Evolutionary conservation across 176 grass and related monocot species (phyloP), one percentile per base, ranked within the genome.

Genomic region (Cocos nucifera): DNA sequence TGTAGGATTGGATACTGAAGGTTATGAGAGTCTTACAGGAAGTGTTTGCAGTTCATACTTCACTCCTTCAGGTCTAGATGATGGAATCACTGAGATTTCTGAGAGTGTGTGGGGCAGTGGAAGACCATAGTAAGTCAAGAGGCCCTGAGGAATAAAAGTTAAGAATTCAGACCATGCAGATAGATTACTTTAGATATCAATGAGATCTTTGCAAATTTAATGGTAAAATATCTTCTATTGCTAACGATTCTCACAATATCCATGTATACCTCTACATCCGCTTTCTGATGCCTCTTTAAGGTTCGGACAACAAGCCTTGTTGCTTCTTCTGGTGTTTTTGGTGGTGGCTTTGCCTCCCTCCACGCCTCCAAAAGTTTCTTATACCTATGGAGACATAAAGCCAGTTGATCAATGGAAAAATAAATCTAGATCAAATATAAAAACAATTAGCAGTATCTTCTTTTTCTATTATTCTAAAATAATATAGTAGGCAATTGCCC

Each of bases 211-310:
- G 35, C 35, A 12, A 14, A 30, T 30, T 30, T 12, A 3, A 44
- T 44, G 35, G 10, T 14, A 6, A 44, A 30, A 44, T 44, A 44
- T 44, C 10, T 44, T 12, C 35, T 44, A 14, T 1, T 44, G 35
- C 35, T 14, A 14, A 14, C 14, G 35, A 3, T 44, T 14, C 35
- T 14, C 35, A 44, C 2, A 44, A 2, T 12, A 44, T 12, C 8
- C 10, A 44, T 44, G 14, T 44, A 44, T 77, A 95, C 91, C 83
- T 98, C 87, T 1, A 98, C 78, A 15, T 98, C 79, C 22, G 87
- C 93, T 66, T 91, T 98, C 56, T 98, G 87, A 22, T 98, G 93
- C 54, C 86, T 87, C 84, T 98, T 98, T 19, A 98, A 82, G 15
- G 93, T 85, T 50, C 71, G 71, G 54, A 98, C 63, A 18, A 98